These are phyloP conservation scores for Stentor roeselii DNA, from an alignment of 73 alveolate genomes.

Conservation along the genomic window DNA sequence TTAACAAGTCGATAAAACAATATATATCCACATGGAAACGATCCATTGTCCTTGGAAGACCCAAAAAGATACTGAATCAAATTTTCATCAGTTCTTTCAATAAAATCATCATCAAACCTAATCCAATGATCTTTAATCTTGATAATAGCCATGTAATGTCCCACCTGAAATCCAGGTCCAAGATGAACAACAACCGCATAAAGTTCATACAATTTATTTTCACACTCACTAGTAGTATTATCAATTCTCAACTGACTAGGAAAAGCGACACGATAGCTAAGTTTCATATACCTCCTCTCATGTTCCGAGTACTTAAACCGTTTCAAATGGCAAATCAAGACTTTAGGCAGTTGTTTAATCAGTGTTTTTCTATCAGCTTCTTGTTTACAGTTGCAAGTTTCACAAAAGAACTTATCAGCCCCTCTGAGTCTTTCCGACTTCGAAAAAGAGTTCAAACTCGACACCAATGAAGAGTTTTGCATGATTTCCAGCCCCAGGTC, in stretches of 20 bases:
- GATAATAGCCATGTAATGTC: conserved; percentile 79
- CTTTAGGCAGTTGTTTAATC: conserved; percentile 69
- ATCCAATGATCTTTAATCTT: conserved; percentile 58
- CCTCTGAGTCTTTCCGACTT: conserved; percentile 61
- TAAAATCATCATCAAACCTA: conserved; percentile 58
- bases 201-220: conserved; percentile 63
- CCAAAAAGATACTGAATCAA: conserved; percentile 7
- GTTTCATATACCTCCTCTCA: conserved; percentile 46
- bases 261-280: conserved; percentile 42
- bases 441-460: conserved; percentile 61
- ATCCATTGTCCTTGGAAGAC: conserved; percentile 12
- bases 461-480: conserved; percentile 52
- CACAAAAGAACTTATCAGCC: conserved; percentile 78
- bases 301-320: conserved; percentile 65
- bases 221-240: conserved; percentile 31
- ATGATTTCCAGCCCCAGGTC: conserved; percentile 73
- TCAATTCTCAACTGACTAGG: conserved; percentile 48
- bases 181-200: conserved; percentile 68
- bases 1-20: conserved; percentile 28
- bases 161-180: conserved; percentile 75
- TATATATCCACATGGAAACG: conserved; percentile 37
- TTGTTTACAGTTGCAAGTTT: conserved; percentile 63
- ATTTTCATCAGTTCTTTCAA: conserved; percentile 50
- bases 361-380: conserved; percentile 62
- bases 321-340: conserved; percentile 73